phyloP scores from a whole-genome alignment of 192 early-diverging fungal species.

The Entophlyctis luteolus region DNA sequence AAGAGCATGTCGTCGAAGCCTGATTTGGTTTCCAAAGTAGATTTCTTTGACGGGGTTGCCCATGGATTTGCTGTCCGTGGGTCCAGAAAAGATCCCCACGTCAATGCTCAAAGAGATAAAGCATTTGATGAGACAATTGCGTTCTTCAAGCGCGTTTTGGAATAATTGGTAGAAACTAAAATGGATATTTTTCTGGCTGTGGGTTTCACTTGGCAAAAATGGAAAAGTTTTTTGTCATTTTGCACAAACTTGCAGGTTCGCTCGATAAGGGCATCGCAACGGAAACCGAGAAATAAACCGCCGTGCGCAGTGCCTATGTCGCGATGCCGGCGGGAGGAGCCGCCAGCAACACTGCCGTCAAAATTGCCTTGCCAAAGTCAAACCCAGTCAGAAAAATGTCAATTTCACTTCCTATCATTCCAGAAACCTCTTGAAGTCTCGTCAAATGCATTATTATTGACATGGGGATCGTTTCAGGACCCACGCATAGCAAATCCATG shows the following conservation, averaged over 20 bases:
- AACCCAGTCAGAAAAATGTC: too few species aligned
- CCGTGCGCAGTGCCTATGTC: conserved; percentile 25
- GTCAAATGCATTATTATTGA: too few species aligned
- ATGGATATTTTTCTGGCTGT: too few species aligned
- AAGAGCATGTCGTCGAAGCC: background rate
- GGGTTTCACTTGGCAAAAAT: too few species aligned
- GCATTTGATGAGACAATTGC: background rate
- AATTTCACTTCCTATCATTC: too few species aligned
- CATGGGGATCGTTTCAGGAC: too few species aligned
- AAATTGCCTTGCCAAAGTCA: too few species aligned
- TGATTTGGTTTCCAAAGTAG: background rate
- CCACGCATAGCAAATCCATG: too few species aligned
- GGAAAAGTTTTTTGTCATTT: too few species aligned
- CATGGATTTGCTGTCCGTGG: conserved; percentile 29
- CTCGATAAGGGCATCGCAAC: conserved; percentile 7
- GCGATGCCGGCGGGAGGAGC: background rate
- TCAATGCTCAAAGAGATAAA: background rate
- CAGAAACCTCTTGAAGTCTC: too few species aligned
- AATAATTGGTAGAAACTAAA: too few species aligned
- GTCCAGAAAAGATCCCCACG: background rate
- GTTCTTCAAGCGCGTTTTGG: background rate
- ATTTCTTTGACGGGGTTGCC: conserved; percentile 8
- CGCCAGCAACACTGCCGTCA: background rate
- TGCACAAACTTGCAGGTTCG: too few species aligned
- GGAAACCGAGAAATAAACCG: conserved; percentile 8